These are phyloP conservation scores for Paraphoma sp. DNA, from an alignment of 2,329 filamentous ascomycete genomes.

Conservation along the genomic window DNA sequence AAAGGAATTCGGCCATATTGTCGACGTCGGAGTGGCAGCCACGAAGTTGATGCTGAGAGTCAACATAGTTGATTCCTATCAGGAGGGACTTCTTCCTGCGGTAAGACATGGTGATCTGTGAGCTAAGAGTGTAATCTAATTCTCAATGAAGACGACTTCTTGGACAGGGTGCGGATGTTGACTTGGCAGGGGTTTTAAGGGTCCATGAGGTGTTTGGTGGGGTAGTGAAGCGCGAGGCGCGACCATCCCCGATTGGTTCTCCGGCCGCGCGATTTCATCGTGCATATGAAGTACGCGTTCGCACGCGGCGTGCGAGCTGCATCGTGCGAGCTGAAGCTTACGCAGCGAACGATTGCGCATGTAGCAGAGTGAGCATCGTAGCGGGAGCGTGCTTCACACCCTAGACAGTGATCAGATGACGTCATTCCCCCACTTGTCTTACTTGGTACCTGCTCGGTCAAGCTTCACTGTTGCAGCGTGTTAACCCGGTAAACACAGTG, in stretches of 20 bases:
- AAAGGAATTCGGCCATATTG: slow-evolving; percentile 56
- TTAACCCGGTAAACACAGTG: too few relatives aligned
- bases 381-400: not conserved
- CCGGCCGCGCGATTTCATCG: slow-evolving; percentile 3
- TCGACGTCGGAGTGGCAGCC: slow-evolving; percentile 60
- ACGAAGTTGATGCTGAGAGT: slow-evolving; percentile 51
- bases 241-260: slow-evolving; percentile 15
- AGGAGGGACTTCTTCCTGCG: slow-evolving; percentile 56
- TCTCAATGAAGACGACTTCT: too few relatives aligned
- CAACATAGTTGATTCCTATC: slow-evolving; percentile 61
- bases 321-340: not conserved
- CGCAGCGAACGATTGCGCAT: not conserved
- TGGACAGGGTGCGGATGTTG: too few relatives aligned
- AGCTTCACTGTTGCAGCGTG: too few relatives aligned
- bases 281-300: slow-evolving; percentile 2
- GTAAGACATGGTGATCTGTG: slow-evolving; percentile 19
- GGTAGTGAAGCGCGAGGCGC: slow-evolving; percentile 28
- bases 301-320: not conserved
- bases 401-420: not conserved
- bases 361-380: too few relatives aligned
- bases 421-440: not conserved
- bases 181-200: slow-evolving; percentile 1
- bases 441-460: too few relatives aligned
- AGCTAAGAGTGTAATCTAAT: too few relatives aligned
- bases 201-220: slow-evolving; percentile 14